Evolutionary conservation across 805 yeast genomes (phyloP).

Genomic region (Metschnikowia arizonensis): DNA sequence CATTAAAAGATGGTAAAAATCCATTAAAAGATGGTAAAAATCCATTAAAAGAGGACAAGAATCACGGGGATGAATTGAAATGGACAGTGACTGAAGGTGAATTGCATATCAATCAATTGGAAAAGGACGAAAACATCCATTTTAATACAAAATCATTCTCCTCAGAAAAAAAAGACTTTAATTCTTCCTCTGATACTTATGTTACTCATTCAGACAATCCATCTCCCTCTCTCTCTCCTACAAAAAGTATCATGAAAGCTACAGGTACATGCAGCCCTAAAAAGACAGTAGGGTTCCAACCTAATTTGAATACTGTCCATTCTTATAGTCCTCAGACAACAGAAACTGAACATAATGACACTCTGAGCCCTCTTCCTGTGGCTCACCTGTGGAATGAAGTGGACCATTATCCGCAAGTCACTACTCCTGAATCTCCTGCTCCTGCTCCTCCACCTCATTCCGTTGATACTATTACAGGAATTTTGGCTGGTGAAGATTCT

Average conservation of each 20-base stretch:
- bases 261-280: conserved; percentile 27
- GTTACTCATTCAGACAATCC: conserved; percentile 29
- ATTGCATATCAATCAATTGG: too few species aligned
- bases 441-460: conserved; percentile 20
- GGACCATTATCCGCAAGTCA: conserved; percentile 4
- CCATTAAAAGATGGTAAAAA: too few species aligned
- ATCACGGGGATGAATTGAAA: too few species aligned
- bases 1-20: too few species aligned
- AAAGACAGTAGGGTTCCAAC: conserved; percentile 35
- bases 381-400: conserved; percentile 16
- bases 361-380: not conserved
- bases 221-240: conserved; percentile 24
- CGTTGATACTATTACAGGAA: conserved; percentile 17
- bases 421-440: conserved; percentile 10
- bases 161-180: conserved; percentile 28
- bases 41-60: too few species aligned
- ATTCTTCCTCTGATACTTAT: conserved; percentile 41
- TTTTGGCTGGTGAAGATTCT: conserved; percentile 3
- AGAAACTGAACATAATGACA: not conserved
- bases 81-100: too few species aligned
- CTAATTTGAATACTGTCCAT: conserved; percentile 15
- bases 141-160: too few species aligned
- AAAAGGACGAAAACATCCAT: too few species aligned
- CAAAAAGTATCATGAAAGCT: conserved; percentile 37
- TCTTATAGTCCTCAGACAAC: conserved; percentile 6